Percentiles rank a stretch among this genome's conserved stretches.
Conservation (phyloP, 2,329 filamentous ascomycete species). For the Xylariaceae sp. region DNA sequence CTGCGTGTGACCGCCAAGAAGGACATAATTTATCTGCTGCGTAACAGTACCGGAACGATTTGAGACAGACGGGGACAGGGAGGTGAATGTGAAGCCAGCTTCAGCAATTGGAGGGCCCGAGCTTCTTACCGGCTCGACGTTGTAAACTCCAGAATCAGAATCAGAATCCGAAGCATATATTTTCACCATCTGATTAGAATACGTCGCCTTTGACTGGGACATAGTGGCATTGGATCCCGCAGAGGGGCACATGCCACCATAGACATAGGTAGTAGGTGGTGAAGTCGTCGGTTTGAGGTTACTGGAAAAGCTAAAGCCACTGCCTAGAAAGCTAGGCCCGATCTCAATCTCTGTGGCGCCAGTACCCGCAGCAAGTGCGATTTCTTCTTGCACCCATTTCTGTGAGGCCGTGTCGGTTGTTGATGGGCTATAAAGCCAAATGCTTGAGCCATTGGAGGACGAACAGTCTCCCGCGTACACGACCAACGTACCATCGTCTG, state of each 20-base stretch:
- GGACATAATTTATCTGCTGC: constrained; percentile 73
- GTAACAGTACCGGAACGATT: constrained; percentile 64
- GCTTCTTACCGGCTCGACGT: constrained; percentile 38
- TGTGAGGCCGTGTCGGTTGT: constrained; percentile 34
- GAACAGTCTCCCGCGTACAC: constrained; percentile 75
- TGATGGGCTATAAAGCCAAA: constrained; percentile 67
- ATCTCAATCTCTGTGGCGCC: constrained; percentile 24
- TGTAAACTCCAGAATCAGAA: constrained; percentile 32
- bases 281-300: constrained; percentile 52
- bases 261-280: constrained; percentile 64
- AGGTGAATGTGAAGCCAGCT: constrained; percentile 82
- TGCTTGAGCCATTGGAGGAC: constrained; percentile 45
- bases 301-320: constrained; percentile 65
- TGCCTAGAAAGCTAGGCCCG: constrained; percentile 52
- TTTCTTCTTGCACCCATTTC: constrained; percentile 42
- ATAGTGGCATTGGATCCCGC: constrained; percentile 39
- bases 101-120: constrained; percentile 71
- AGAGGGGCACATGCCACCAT: constrained; percentile 87
- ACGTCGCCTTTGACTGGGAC: constrained; percentile 70
- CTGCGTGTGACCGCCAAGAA: constrained; percentile 82
- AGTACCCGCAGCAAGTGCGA: constrained; percentile 20
- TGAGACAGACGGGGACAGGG: constrained; percentile 66
- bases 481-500: constrained; percentile 65
- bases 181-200: constrained; percentile 76
- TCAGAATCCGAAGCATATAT: constrained; percentile 47